Base-by-base conservation (phyloP, 208 protist genomes). In the Vickermania spadyakhi region DNA sequence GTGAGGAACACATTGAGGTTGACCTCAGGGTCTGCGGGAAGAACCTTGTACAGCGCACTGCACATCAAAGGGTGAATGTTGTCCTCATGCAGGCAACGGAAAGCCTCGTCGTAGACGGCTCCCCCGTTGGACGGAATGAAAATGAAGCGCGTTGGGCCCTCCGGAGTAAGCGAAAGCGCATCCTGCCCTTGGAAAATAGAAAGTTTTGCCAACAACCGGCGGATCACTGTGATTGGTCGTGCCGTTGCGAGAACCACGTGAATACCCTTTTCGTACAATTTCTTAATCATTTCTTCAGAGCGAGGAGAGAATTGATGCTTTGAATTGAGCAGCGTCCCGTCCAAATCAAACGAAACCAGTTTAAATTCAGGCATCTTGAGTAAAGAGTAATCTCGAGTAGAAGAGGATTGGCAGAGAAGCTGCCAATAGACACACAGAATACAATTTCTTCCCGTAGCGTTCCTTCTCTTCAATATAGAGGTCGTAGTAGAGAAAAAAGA, bases 221-320 rank as follows among this genome's bases (percentile, higher is more conserved):
- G 60, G 51, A 93, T 77, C 51, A 79, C 75, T 11, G 72, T 77
- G 65, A 81, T 83, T n/a, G 74, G 79, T 18, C 82, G 81, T 0
- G 77, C 86, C 3, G 86, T 89, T 11, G 80, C 86, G 52, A 93
- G 80, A 65, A 93, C 75, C 11, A 93, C 54, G 66, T 93, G 86
- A 21, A 93, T 77, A n/a, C 86, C 86, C 21, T 66, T 58, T 1
- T 68, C 66, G 27, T 80, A 55, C 58, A 93, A 70, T 53, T 80
- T 30, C 29, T 73, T 73, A 7, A 90, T 57, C 22, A 86, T 77
- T 0, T 49, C 28, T 22, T 61, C 73, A 0, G 77, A 79, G 0
- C 36, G 13, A 7, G 68, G 51, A 30, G 56, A 68, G 22, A 84
- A 53, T 30, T 60, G 25, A 42, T 66, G 64, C 2, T 64, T 13